Base-by-base conservation (phyloP, 306 rosid species). In the Astragalus glycyphyllos region DNA sequence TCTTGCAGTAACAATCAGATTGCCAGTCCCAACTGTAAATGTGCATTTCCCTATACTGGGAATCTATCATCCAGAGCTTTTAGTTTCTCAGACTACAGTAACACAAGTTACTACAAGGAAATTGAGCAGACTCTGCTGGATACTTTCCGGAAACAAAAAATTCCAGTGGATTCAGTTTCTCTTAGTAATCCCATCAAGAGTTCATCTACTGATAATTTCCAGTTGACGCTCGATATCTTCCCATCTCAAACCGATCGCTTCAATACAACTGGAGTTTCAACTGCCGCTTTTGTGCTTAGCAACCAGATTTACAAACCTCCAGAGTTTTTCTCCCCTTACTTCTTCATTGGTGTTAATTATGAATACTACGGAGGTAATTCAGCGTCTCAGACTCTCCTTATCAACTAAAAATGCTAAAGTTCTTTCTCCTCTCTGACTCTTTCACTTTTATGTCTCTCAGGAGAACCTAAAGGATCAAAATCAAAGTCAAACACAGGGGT, bases 21-120 rank as follows among this genome's bases (percentile, higher is more conserved):
- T 75, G 44, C 79, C 2, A 89, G 90, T 71, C 95, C 96, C 6
- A 87, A 71, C 78, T 92, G 98, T 71, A 68, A 17, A 80, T 92
- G 96, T 75, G 88, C 89, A 69, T 73, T 74, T 80, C 90, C 96
- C 12, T 92, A 84, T 67, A 11, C 23, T 12, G 96, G 92, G 65
- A 40, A 14, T 59, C 82, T 92, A 26, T 0, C 3, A 76, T 85
- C 90, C 51, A 82, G 86, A 83, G 87, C 85, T 64, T 78, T 79
- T 45, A 58, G 87, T 46, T 63, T 89, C 78, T 83, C 92, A 29
- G 73, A 61, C 72, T 77, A 72, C 64, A 56, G 32, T 5, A 45
- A 74, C 62, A 8, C 57, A 4, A 77, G 65, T 68, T 66, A 57
- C 67, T 92, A 75, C 69, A 37, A 4, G 63, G 44, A 9, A 4